Evolutionary conservation across 805 yeast species (phyloP), one percentile per base, ranked within the genome.

Genomic region (Nadsonia fulvescens): DNA sequence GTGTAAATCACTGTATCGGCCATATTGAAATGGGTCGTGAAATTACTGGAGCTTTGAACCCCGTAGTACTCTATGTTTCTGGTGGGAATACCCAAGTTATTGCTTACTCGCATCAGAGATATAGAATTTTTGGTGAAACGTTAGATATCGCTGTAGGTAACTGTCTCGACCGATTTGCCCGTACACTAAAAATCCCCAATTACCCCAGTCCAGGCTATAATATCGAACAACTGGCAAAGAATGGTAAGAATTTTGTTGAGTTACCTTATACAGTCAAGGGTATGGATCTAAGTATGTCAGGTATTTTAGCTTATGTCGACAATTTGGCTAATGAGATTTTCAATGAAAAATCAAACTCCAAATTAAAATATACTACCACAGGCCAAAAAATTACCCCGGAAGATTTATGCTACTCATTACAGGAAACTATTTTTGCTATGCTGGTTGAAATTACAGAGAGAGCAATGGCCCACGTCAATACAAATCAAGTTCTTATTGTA

Each of bases 11-110:
- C 49, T 89, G 99, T 51, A 69, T 89, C 18, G 99, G 98, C 1
- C 99, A 89, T 49, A 89, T 89, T 34, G 99, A 89, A 47, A 89
- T 89, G 99, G 99, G 99, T 8, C 58, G 99, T 33, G 96, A 86
- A 44, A 86, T 89, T 44, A 89, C 99, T 0, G 91, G 89, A n/a
- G 96, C 96, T 0, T 62, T 60, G n/a, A 86, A 89, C 43, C 99
- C 98, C 0, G 96, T 89, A 25, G 98, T 89, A 6, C 56, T 89
- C 27, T 89, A 89, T 43, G 99, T 89, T 7, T 78, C 93, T 48
- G 99, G 99, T 9, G 99, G 99, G 27, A 89, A 89, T 49, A 89
- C 99, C 2, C 99, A 89, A 48, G 91, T 89, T 12, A 89, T 89
- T 47, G 98, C 98, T 2, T 89, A 89, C 48, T 77, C 93, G 4